Conservation (phyloP, 495 filamentous ascomycete genomes). For the Parmelia sp. region DNA sequence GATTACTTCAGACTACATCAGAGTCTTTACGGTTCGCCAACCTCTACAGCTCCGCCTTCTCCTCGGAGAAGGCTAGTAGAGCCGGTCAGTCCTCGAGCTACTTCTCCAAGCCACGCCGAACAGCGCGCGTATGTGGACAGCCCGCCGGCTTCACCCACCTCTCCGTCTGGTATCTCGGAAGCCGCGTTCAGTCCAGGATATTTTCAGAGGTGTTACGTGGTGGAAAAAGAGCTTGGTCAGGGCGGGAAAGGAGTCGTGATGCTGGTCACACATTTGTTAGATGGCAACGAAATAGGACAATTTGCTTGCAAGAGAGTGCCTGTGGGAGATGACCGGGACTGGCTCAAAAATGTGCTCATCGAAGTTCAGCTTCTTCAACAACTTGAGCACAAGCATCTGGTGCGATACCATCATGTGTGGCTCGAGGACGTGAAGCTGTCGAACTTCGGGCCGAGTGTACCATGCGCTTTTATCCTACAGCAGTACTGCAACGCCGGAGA, state of each 20-base stretch:
- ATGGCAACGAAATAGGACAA: conserved; percentile 76
- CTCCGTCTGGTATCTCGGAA: conserved; percentile 64
- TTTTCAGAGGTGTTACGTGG: conserved; percentile 85
- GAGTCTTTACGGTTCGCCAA: conserved; percentile 46
- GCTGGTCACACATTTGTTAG: conserved; percentile 82
- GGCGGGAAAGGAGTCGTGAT: conserved; percentile 94
- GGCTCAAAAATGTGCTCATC: conserved; percentile 87
- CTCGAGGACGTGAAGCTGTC: conserved; percentile 81
- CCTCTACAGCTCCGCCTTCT: conserved; percentile 44
- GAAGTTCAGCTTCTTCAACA: conserved; percentile 90
- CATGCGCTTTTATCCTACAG: conserved; percentile 93
- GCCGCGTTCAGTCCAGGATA: conserved; percentile 86
- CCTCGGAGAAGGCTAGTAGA: conserved; percentile 49
- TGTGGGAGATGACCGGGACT: conserved; percentile 89
- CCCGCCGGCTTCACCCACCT: conserved; percentile 35
- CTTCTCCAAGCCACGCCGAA: conserved; percentile 29
- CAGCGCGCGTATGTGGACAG: conserved; percentile 50
- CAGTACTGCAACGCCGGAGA: conserved; percentile 97
- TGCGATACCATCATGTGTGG: conserved; percentile 96
- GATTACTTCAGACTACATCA: conserved; percentile 88
- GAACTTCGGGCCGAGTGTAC: conserved; percentile 82
- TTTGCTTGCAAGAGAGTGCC: conserved; percentile 97
- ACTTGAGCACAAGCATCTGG: conserved; percentile 89
- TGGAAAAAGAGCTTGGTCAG: conserved; percentile 75
- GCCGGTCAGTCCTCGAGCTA: conserved; percentile 36